Evolutionary conservation across 2,329 filamentous ascomycete species (phyloP), one percentile per base, ranked within the genome.

Genomic region (Pestalotiopsis sp.): DNA sequence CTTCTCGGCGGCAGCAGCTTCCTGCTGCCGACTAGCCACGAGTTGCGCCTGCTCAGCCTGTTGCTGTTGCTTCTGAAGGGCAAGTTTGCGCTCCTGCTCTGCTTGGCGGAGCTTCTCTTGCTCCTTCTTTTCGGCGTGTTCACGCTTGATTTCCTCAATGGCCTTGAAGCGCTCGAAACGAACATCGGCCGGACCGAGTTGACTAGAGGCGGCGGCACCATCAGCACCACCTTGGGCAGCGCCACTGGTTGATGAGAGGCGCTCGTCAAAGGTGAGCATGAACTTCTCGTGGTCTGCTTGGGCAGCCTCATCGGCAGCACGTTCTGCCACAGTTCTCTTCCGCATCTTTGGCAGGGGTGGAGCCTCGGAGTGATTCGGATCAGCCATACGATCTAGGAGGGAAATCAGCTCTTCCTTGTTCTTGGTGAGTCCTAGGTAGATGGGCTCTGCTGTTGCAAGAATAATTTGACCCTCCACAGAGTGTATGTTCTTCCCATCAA

Each of bases 91-190:
- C 70, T 88, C 86, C 61, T 86, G 85, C 69, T 90, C 88, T 20
- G 85, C 84, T 68, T 91, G 87, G 71, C 90, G 88, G 66, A 89
- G 83, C 78, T 94, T 94, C 74, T 96, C 92, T 68, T 91, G 88
- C 69, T 92, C 91, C 71, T 90, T 90, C 75, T 90, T 92, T 77
- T 97, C 93, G 30, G 90, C 89, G 69, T 94, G 91, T 57, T 93
- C 89, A 66, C 88, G 84, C 76, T 91, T 93, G 73, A 98, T 97
- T 68, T 93, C 92, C 68, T 94, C 93, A 57, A 99, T 88, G 1
- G 93, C 89, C 82, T 98, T 98, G 80, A 98, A 98, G 48, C 92
- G 89, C 73, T 96, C 94, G 77, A 98, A 98, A 35, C 91, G 88
- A 44, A 92, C 90, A 77, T 97, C 94, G 73, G 97, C 97, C 3